Base-by-base conservation (phyloP, 768 basidiomycete species). In the Lactarius sanguifluus region DNA sequence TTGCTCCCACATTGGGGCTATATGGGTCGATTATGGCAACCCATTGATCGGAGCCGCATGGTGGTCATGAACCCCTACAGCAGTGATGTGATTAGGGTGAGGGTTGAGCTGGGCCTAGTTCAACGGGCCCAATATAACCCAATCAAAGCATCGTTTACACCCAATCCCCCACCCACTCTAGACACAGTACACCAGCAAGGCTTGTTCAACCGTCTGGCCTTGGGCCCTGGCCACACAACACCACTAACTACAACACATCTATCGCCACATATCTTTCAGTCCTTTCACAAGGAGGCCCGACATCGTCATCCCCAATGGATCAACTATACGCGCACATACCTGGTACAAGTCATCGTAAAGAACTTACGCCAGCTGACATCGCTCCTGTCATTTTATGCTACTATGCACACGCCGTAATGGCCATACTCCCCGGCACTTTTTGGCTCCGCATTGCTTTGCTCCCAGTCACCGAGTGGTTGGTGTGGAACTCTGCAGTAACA, bases 371-470 rank as follows among this genome's bases (percentile, higher is more conserved):
- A 1, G 50, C 34, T 13, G 60, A 38, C 40, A 1, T 67, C 57
- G 60, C 23, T 7, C 69, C 64, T 7, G 30, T 70, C 8, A 25
- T 70, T 30, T 5, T 62, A n/a, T 57, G 60, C 38, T 69, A 68
- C 64, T 68, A 68, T 45, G 57, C 43, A 13, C 67, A 68, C 18
- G 69, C 67, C 2, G 52, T 69, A 16, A 62, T 69, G 61, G 69
- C 58, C 38, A 64, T 70, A 32, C 61, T 70, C 15, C 67, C 55
- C 4, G 25, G 47, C 15, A 70, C 69, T 0, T 63, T 54, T 32
- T 45, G 57, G 40, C 12, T 61, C 32, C 57, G 59, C 10, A 20
- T 62, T 9, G 54, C 61, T 18, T 34, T 70, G 20, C 30, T 70
- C 15, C 69, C 69, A 23, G 7, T 69, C 40, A 70, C 61, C 4